phyloP scores from a whole-genome alignment of 768 basidiomycete species.

The Naganishia randhawae region DNA sequence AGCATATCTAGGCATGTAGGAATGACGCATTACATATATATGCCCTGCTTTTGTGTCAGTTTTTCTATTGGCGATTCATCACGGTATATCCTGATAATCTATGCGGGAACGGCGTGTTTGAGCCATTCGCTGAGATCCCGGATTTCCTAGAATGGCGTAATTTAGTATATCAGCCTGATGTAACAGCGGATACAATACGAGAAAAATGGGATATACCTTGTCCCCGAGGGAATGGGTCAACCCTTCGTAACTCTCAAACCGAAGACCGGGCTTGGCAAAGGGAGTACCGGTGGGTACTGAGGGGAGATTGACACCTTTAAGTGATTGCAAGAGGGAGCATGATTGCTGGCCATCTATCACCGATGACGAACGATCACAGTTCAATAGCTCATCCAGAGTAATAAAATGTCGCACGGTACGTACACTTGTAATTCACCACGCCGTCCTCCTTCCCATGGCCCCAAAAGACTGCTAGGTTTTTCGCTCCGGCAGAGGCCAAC shows the following conservation, averaged over 20 bases:
- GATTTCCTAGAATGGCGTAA: conserved; percentile 56
- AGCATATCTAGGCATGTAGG: no score
- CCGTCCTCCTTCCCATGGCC: conserved; percentile 76
- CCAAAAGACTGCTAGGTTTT: conserved; percentile 73
- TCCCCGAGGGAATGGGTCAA: conserved; percentile 65
- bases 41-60: no score
- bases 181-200: neutral
- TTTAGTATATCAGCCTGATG: neutral
- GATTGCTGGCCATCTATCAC: conserved; percentile 53
- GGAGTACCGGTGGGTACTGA: conserved; percentile 33
- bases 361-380: neutral
- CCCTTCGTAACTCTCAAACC: conserved; percentile 65
- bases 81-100: neutral
- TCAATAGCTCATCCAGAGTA: conserved; percentile 3
- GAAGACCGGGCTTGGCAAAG: conserved; percentile 57
- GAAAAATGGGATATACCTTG: neutral
- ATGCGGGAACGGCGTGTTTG: conserved; percentile 50
- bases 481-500: conserved; percentile 63
- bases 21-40: no score
- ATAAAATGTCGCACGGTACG: conserved; percentile 21
- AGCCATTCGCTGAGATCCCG: conserved; percentile 70
- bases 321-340: conserved; percentile 53
- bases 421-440: conserved; percentile 61
- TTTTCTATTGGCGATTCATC: no score
- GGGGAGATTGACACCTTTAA: conserved; percentile 60